phyloP scores from a whole-genome alignment of 2,329 filamentous ascomycete genomes.

The Neodidymelliopsis sp. region DNA sequence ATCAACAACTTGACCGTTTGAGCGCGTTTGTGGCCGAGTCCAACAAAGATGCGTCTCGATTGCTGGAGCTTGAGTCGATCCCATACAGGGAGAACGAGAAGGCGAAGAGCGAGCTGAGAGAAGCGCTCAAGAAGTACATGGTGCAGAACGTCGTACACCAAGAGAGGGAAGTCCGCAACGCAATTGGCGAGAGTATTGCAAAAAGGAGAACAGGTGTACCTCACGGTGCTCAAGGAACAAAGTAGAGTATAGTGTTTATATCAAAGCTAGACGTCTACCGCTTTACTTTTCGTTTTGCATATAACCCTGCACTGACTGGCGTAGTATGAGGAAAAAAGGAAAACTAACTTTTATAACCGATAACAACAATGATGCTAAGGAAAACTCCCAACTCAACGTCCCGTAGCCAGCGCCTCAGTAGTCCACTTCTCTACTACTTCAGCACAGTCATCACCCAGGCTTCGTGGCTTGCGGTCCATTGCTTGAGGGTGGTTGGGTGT shows the following conservation, averaged over 20 bases:
- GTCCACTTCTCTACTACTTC: too few species aligned
- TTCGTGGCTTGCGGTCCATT: too few species aligned
- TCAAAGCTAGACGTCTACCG: too few species aligned
- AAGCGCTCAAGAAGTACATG: constrained; percentile 83
- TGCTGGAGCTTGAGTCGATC: constrained; percentile 80
- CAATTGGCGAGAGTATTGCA: constrained; percentile 72
- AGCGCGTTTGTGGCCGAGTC: constrained; percentile 65
- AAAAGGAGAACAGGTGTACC: constrained; percentile 69
- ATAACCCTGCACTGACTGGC: too few species aligned
- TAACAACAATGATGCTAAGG: too few species aligned
- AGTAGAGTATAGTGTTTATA: constrained; percentile 10
- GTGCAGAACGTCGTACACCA: constrained; percentile 80
- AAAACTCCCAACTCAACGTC: too few species aligned
- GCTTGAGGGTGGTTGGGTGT: too few species aligned
- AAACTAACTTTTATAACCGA: too few species aligned
- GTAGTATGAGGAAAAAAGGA: too few species aligned
- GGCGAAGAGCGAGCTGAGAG: constrained; percentile 66
- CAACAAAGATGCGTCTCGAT: constrained; percentile 72
- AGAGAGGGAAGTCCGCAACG: constrained; percentile 81
- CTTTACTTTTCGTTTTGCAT: too few species aligned
- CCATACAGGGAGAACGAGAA: constrained; percentile 79
- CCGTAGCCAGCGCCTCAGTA: too few species aligned
- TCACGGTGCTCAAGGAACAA: constrained; percentile 58
- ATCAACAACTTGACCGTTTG: constrained; percentile 72
- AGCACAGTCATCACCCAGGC: too few species aligned